Percentiles rank a stretch among this genome's conserved stretches.
Evolutionary conservation across 176 grass and related monocot genomes (phyloP).

Genomic region (Oryza meyeriana): DNA sequence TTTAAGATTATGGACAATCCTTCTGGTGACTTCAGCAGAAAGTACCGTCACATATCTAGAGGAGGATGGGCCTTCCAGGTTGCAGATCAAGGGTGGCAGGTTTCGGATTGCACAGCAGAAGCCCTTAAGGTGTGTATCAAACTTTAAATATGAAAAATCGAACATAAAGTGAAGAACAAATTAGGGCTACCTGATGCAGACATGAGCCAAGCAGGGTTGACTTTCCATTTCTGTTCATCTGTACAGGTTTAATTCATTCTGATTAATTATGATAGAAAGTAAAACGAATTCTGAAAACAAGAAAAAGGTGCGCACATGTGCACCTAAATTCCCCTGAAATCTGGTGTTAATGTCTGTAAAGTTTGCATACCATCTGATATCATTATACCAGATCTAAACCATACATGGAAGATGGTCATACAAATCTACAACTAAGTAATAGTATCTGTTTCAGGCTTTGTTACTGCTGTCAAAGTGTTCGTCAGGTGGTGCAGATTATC

Average conservation of each 20-base stretch:
- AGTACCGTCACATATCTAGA: constrained; percentile 68
- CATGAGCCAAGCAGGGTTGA: neutral
- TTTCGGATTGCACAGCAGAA: constrained; percentile 87
- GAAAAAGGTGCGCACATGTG: neutral
- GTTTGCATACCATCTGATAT: constrained; percentile 5
- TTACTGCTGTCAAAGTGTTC: constrained; percentile 56
- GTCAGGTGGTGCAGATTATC: constrained; percentile 31
- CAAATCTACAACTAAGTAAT: neutral
- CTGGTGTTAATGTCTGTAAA: constrained; percentile 8
- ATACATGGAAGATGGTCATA: neutral
- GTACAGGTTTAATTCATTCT: neutral
- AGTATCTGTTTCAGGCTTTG: constrained; percentile 45
- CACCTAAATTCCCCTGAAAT: neutral
- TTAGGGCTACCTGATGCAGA: neutral
- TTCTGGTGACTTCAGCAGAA: constrained; percentile 52
- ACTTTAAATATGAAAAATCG: neutral
- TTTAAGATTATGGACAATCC: constrained; percentile 67
- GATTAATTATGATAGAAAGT: neutral
- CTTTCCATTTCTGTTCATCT: neutral
- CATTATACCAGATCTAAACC: constrained; percentile 29
- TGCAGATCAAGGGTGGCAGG: constrained; percentile 67
- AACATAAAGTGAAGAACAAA: neutral
- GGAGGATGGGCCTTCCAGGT: constrained; percentile 73
- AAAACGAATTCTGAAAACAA: constrained; percentile 5
- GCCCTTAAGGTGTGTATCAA: constrained; percentile 58